Percentiles rank a stretch among this genome's conserved stretches.
phyloP scores from a whole-genome alignment of 331 rosid genomes.

The Rhamnella rubrinervis region DNA sequence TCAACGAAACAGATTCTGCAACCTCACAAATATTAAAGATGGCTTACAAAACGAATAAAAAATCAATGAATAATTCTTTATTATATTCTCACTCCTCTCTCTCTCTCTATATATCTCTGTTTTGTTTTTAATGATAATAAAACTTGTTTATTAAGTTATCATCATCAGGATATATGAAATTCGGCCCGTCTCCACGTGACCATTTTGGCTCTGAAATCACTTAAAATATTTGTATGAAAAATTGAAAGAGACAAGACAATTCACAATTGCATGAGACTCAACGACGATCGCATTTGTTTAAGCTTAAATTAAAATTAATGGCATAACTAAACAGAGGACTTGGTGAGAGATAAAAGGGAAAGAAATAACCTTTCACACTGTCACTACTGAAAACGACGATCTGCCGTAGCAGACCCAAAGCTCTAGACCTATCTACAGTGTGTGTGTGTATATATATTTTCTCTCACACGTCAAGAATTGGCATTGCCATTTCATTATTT shows the following conservation, averaged over 20 bases:
- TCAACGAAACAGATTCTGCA: too few relatives aligned
- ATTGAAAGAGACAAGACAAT: not conserved
- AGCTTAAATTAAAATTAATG: not conserved
- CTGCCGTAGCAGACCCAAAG: not conserved
- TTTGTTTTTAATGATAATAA: not conserved
- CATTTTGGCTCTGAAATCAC: not conserved
- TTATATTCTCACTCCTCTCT: not conserved
- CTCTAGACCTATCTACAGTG: not conserved
- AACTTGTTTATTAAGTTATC: not conserved
- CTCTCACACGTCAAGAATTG: not conserved
- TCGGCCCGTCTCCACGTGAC: not conserved
- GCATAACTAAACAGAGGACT: not conserved
- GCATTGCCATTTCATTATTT: not conserved
- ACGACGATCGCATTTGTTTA: not conserved
- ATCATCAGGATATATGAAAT: not conserved
- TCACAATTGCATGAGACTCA: not conserved
- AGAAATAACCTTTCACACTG: slow-evolving; percentile 1
- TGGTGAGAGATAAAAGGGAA: not conserved
- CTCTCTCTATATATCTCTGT: not conserved
- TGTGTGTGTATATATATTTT: not conserved
- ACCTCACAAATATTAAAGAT: too few relatives aligned
- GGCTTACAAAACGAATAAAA: too few relatives aligned
- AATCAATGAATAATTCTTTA: not conserved
- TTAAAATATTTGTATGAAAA: not conserved
- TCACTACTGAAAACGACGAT: not conserved